phyloP scores from a whole-genome alignment of 2,329 filamentous ascomycete species.

The Pleomassaria siparia region DNA sequence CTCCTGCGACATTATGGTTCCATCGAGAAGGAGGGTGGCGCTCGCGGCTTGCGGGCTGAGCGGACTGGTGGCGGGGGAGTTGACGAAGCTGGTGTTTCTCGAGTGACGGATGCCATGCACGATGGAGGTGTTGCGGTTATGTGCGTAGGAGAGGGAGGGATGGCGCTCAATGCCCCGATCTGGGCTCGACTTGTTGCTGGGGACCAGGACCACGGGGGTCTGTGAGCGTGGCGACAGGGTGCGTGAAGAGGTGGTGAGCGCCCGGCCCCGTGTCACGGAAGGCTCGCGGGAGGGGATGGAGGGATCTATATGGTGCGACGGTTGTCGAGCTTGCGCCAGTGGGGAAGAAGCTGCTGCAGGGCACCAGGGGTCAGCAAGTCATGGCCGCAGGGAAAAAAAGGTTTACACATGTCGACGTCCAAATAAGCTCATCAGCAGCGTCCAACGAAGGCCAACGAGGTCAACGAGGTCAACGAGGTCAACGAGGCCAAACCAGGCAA shows the following conservation, averaged over 20 bases:
- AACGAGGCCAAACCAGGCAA: conserved; percentile 15
- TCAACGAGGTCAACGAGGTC: background rate
- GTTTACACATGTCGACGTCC: conserved; percentile 16
- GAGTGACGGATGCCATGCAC: conserved; percentile 91
- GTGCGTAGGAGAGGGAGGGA: conserved; percentile 67
- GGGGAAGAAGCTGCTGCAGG: conserved; percentile 42
- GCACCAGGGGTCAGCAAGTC: conserved; percentile 34
- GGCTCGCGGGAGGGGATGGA: conserved; percentile 43
- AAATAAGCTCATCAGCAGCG: conserved; percentile 20
- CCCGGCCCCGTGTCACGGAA: conserved; percentile 49
- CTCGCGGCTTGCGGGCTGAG: conserved; percentile 74
- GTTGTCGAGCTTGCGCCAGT: conserved; percentile 42
- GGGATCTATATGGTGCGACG: conserved; percentile 42
- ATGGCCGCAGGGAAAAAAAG: conserved; percentile 12
- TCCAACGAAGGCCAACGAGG: conserved; percentile 16
- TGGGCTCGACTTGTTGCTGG: conserved; percentile 39
- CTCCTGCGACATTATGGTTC: conserved; percentile 44
- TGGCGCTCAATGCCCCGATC: conserved; percentile 52
- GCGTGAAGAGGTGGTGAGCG: conserved; percentile 46
- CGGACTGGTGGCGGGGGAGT: conserved; percentile 74
- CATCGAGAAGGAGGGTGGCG: conserved; percentile 35
- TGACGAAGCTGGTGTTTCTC: conserved; percentile 82
- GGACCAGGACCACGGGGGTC: conserved; percentile 42
- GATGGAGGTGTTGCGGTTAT: conserved; percentile 95
- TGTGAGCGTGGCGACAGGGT: conserved; percentile 48